Evolutionary conservation across 2,329 filamentous ascomycete genomes (phyloP).

Genomic region (Fonsecaea erecta): DNA sequence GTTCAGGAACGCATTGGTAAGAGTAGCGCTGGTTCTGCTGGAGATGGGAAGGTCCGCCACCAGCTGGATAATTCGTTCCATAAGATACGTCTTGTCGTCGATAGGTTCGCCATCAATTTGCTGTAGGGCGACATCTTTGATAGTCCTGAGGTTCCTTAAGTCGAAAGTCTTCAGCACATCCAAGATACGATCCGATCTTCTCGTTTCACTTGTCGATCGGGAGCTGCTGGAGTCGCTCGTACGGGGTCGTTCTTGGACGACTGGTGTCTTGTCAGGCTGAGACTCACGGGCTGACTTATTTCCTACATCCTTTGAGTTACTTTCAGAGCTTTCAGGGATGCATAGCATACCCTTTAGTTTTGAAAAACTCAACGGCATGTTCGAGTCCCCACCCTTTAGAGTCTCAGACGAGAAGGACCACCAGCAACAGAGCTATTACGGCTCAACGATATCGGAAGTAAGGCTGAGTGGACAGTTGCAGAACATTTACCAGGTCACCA

Average conservation of each 20-base stretch:
- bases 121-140: slow-evolving; percentile 48
- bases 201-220: slow-evolving; percentile 16
- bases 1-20: slow-evolving; percentile 58
- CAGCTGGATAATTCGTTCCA: slow-evolving; percentile 61
- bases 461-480: neutral
- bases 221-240: slow-evolving; percentile 15
- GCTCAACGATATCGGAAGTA: neutral
- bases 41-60: slow-evolving; percentile 46
- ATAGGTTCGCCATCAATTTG: slow-evolving; percentile 57
- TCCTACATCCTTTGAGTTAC: slow-evolving; percentile 12
- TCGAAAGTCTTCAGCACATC: slow-evolving; percentile 54
- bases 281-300: neutral
- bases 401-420: neutral
- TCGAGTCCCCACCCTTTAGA: neutral
- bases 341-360: slow-evolving; percentile 26
- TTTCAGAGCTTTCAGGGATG: slow-evolving; percentile 12
- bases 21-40: slow-evolving; percentile 42
- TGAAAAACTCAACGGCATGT: slow-evolving; percentile 22
- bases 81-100: slow-evolving; percentile 66
- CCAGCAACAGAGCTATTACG: neutral
- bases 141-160: slow-evolving; percentile 50
- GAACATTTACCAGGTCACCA: neutral
- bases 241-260: slow-evolving; percentile 4
- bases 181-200: slow-evolving; percentile 36
- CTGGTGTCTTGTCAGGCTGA: slow-evolving; percentile 5